Evolutionary conservation across 768 basidiomycete genomes (phyloP).

Genomic region (Paxillus rubicundulus): DNA sequence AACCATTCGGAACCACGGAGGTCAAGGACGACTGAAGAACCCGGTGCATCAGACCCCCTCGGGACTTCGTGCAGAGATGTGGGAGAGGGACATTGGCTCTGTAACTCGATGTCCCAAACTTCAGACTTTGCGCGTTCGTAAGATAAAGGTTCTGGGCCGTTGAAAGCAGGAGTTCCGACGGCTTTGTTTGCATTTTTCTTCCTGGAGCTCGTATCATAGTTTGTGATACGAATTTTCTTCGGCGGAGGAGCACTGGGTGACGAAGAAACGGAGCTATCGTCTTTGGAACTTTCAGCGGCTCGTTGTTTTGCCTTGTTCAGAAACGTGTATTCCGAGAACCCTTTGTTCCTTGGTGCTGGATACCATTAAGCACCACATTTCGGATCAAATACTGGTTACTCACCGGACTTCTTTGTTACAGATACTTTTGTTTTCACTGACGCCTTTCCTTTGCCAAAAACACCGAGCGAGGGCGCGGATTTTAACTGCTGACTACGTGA

Average conservation of each 20-base stretch:
- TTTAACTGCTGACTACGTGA: conserved; percentile 25
- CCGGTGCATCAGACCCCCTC: conserved; percentile 12
- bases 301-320: conserved; percentile 32
- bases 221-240: conserved; percentile 7
- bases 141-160: conserved; percentile 1
- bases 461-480: conserved; percentile 29
- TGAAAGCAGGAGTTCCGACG: not conserved
- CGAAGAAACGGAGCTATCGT: conserved; percentile 13
- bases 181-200: not conserved
- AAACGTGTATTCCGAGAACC: conserved; percentile 50
- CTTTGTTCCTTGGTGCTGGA: conserved; percentile 12
- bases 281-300: conserved; percentile 6
- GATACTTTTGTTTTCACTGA: conserved; percentile 26
- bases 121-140: conserved; percentile 34
- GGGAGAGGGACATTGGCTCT: conserved; percentile 28
- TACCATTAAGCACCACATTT: not conserved
- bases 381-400: not conserved
- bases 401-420: conserved; percentile 13
- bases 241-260: conserved; percentile 13
- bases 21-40: conserved; percentile 37
- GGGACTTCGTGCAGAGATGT: conserved; percentile 18
- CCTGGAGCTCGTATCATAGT: not conserved
- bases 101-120: conserved; percentile 56
- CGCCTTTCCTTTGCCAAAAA: conserved; percentile 38
- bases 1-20: conserved; percentile 32